A percentile compares a stretch with the other conserved stretches of the same genome.
Conservation (phyloP, 2,329 filamentous ascomycete species). For the Thermochaetoides dissita region DNA sequence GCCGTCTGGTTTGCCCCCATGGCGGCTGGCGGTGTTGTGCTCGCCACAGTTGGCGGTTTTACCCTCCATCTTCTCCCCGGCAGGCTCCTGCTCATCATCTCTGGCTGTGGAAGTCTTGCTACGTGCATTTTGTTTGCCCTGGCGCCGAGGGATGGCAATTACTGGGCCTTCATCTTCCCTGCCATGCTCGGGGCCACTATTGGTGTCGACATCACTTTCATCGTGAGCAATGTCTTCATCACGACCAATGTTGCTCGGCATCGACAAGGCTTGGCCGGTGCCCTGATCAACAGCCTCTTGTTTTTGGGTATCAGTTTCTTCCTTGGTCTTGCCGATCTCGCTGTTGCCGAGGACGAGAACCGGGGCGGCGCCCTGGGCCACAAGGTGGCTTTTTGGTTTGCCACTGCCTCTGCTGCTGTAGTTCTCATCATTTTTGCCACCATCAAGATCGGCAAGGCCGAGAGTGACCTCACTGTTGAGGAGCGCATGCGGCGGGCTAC, state of each 20-base stretch:
- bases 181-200: slow-evolving; percentile 55
- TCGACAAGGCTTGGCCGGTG: slow-evolving; percentile 58
- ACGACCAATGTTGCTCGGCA: slow-evolving; percentile 54
- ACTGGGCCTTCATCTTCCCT: slow-evolving; percentile 65
- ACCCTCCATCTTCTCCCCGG: slow-evolving; percentile 54
- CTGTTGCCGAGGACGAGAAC: slow-evolving; percentile 33
- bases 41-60: slow-evolving; percentile 49
- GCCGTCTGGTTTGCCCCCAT: slow-evolving; percentile 58
- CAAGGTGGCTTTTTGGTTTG: slow-evolving; percentile 53
- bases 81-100: slow-evolving; percentile 47
- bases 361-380: slow-evolving; percentile 39
- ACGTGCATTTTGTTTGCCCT: slow-evolving; percentile 50
- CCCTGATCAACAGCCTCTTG: slow-evolving; percentile 54
- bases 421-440: slow-evolving; percentile 41
- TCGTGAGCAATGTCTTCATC: slow-evolving; percentile 63
- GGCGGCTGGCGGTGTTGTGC: slow-evolving; percentile 51
- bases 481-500: slow-evolving; percentile 8
- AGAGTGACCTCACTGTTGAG: slow-evolving; percentile 16
- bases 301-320: slow-evolving; percentile 61
- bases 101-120: slow-evolving; percentile 43
- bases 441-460: slow-evolving; percentile 38
- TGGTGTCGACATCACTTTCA: slow-evolving; percentile 63
- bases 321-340: slow-evolving; percentile 56
- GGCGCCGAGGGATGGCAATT: slow-evolving; percentile 43
- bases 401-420: slow-evolving; percentile 38